phyloP scores from a whole-genome alignment of 805 yeast genomes.

The Lachancea fermentati region DNA sequence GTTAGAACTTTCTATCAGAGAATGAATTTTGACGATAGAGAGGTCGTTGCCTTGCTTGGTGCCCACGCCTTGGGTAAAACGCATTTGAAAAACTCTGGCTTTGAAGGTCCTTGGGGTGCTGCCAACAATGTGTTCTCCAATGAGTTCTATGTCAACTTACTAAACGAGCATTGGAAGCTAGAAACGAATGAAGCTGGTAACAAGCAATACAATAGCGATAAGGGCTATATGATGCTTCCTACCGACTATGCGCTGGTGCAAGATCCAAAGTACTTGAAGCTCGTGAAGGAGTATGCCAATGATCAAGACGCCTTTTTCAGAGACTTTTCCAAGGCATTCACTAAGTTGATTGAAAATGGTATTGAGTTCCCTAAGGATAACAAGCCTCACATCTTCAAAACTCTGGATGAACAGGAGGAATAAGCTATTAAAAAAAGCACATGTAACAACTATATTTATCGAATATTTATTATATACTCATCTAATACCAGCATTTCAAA shows the following conservation, averaged over 20 bases:
- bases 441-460: too few relatives aligned
- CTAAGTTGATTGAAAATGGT: constrained; percentile 71
- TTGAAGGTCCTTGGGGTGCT: constrained; percentile 88
- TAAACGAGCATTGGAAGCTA: constrained; percentile 49
- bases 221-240: constrained; percentile 79
- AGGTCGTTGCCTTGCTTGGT: constrained; percentile 67
- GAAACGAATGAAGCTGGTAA: constrained; percentile 55
- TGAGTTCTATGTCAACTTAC: constrained; percentile 57
- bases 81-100: constrained; percentile 65
- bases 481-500: too few relatives aligned
- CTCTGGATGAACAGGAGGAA: constrained; percentile 61
- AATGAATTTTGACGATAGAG: constrained; percentile 64
- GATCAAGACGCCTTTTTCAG: constrained; percentile 56
- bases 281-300: constrained; percentile 63
- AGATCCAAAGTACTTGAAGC: constrained; percentile 52
- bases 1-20: constrained; percentile 58
- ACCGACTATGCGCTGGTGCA: constrained; percentile 68
- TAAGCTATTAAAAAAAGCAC: too few relatives aligned
- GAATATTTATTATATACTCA: too few relatives aligned
- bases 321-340: constrained; percentile 64
- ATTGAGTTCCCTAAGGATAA: constrained; percentile 51
- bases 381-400: constrained; percentile 47
- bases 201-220: constrained; percentile 57
- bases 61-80: constrained; percentile 78
- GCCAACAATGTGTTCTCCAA: constrained; percentile 70